Conservation (phyloP, 208 protist genomes). For the Herpetomonas muscarum region DNA sequence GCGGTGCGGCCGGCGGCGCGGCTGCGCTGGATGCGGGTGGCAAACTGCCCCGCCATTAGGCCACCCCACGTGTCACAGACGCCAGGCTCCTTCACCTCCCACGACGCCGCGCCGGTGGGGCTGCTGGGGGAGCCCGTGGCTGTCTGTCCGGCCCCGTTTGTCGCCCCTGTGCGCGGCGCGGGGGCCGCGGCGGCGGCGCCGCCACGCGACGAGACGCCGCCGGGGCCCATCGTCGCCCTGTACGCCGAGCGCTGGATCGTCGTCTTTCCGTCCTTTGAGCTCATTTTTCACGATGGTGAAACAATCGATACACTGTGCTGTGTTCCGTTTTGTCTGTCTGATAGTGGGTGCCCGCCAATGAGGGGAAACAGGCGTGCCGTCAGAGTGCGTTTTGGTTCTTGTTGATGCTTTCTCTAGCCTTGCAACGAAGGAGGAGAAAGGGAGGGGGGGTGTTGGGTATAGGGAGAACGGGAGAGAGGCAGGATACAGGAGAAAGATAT, state of each 20-base stretch:
- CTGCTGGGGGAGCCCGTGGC: background rate
- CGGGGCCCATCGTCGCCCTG: constrained; percentile 8
- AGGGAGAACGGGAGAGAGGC: too few species aligned
- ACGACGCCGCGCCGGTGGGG: background rate
- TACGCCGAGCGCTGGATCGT: constrained; percentile 22
- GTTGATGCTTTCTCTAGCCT: too few species aligned
- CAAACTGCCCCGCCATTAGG: constrained; percentile 18
- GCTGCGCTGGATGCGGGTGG: constrained; percentile 2
- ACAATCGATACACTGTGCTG: too few species aligned
- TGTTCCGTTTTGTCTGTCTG: too few species aligned
- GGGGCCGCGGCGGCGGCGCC: background rate
- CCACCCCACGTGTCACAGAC: constrained; percentile 41
- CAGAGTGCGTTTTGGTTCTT: too few species aligned
- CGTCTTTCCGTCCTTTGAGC: constrained; percentile 17
- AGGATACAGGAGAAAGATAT: too few species aligned
- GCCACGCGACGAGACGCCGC: background rate
- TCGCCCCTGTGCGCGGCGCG: background rate
- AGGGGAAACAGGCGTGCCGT: too few species aligned
- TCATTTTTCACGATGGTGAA: too few species aligned
- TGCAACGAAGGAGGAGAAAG: too few species aligned
- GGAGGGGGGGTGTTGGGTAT: too few species aligned
- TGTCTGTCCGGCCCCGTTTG: too few species aligned
- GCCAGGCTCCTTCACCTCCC: constrained; percentile 10
- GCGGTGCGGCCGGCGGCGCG: background rate
- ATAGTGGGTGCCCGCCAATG: too few species aligned